These are phyloP conservation scores for Tricholoma bakamatsutake DNA, from an alignment of 768 basidiomycete genomes.

Conservation along the genomic window DNA sequence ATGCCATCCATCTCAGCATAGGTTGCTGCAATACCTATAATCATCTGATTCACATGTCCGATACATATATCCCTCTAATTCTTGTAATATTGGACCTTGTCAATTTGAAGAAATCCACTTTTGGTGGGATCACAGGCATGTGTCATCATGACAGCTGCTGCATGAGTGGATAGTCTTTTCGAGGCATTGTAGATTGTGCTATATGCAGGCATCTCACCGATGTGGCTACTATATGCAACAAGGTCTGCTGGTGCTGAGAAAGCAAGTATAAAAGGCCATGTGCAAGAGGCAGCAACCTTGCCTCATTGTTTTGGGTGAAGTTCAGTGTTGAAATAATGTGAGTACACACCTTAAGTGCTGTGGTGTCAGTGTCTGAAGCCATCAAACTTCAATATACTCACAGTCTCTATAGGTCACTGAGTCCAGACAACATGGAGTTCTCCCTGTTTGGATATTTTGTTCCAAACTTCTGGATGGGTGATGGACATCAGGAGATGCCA, in stretches of 20 bases:
- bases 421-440: neutral
- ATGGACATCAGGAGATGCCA: slow-evolving; percentile 1
- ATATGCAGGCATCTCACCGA: slow-evolving; percentile 15
- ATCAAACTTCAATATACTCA: neutral
- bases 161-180: slow-evolving; percentile 15
- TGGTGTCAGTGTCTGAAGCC: neutral
- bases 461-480: neutral
- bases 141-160: slow-evolving; percentile 8
- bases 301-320: slow-evolving; percentile 13
- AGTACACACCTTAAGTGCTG: slow-evolving; percentile 3
- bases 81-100: slow-evolving; percentile 26
- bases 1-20: neutral
- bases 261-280: slow-evolving; percentile 16
- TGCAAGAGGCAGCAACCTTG: slow-evolving; percentile 13
- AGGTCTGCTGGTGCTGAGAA: slow-evolving; percentile 9
- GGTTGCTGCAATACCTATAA: slow-evolving; percentile 20
- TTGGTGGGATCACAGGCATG: slow-evolving; percentile 11
- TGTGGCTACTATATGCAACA: slow-evolving; percentile 11
- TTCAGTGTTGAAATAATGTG: slow-evolving; percentile 8
- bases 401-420: neutral
- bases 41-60: slow-evolving; percentile 21
- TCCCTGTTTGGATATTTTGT: neutral
- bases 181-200: slow-evolving; percentile 14
- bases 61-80: slow-evolving; percentile 21
- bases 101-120: slow-evolving; percentile 15